These are phyloP conservation scores for Pilaira anomala DNA, from an alignment of 192 early-diverging fungal genomes.

Conservation along the genomic window DNA sequence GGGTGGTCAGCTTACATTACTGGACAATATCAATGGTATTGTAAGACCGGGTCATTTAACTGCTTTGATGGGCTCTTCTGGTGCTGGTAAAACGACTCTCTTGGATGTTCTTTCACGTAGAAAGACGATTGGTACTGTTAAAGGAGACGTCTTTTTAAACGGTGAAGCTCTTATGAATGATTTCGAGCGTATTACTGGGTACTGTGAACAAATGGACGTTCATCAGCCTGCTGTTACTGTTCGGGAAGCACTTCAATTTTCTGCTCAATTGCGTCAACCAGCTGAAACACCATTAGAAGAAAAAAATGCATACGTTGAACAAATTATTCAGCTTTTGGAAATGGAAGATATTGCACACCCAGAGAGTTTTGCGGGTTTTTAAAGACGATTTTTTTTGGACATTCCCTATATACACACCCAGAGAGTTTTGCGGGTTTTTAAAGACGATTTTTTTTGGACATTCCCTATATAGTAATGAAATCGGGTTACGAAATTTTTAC, in stretches of 20 bases:
- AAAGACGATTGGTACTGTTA: conserved; percentile 65
- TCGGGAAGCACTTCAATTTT: conserved; percentile 82
- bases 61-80: conserved; percentile 90
- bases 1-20: conserved; percentile 57
- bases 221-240: conserved; percentile 86
- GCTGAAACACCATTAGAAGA: conserved; percentile 42
- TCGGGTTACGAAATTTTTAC: too few species aligned
- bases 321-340: conserved; percentile 53
- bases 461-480: too few species aligned
- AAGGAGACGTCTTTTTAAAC: conserved; percentile 60
- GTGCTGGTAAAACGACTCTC: conserved; percentile 85
- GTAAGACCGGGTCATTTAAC: conserved; percentile 76
- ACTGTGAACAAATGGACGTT: conserved; percentile 91
- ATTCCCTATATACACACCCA: too few species aligned
- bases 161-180: conserved; percentile 43
- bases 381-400: too few species aligned
- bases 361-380: too few species aligned
- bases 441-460: too few species aligned
- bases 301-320: conserved; percentile 51
- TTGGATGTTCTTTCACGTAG: conserved; percentile 71
- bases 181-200: conserved; percentile 61
- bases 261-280: conserved; percentile 72
- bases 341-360: conserved; percentile 62
- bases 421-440: too few species aligned
- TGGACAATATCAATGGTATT: conserved; percentile 66